Evolutionary conservation across 148 eudicot genomes (phyloP), one percentile per base, ranked within the genome.

Genomic region (Rhododendron mucronatum): DNA sequence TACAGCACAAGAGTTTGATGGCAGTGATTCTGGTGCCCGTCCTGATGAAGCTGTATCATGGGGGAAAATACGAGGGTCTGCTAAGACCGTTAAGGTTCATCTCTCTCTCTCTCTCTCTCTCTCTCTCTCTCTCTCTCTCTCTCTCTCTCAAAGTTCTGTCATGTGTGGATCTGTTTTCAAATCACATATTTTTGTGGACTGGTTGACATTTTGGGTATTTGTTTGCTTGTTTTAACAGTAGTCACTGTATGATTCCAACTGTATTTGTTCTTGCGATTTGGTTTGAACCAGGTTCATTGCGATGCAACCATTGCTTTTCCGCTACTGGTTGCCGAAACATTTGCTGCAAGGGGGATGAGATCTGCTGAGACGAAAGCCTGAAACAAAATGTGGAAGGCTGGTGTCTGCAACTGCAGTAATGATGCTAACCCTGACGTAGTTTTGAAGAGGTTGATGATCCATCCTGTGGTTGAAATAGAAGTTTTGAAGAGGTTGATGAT

Each of bases 1-100:
- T 89, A 96, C 98, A 3, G 98, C 98, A 14, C 98, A 96, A 86
- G 98, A 96, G 89, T 95, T 91, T 73, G 98, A 96, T 88, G 98
- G 98, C 74, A 93, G 96, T 87, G 98, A 96, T 91, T 96, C 98
- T 33, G 98, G 98, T 88, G 98, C 98, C 50, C 94, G 94, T 73
- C 98, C 98, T 75, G 98, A 96, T 88, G 98, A 96, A 93, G 98
- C 98, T 82, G 92, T 95, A 61, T 95, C 98, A 2, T 97, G 99
- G 99, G 99, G 98, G 3, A 95, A 97, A 89, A 94, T 97, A 74
- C 90, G 95, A 74, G 93, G 90, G 87, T 93, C 98, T 89, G 98
- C 96, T 41, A 92, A 93, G 91, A 91, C 93, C 10, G 92, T 94
- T 18, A 93, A 96, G 95, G 98, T 93, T 77, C 11, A 18, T 81